Base-by-base conservation (phyloP, 495 filamentous ascomycete genomes). In the Penicillium manginii region DNA sequence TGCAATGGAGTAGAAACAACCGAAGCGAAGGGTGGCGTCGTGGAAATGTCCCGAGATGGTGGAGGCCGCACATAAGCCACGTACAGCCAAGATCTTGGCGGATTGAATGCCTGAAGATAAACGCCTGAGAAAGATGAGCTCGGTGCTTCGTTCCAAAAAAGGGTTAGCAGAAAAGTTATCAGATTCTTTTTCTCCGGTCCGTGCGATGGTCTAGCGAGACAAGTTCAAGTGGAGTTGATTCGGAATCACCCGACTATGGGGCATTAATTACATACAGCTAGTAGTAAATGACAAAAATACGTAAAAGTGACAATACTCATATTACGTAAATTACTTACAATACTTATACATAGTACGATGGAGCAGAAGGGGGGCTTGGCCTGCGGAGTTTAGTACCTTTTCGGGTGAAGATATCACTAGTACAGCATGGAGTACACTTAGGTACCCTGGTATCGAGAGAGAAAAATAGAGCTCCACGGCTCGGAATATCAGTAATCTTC, bases 181-280 rank as follows among this genome's bases (percentile, higher is more conserved):
- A 47, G 45, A 47, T 47, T 47, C 45, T 47, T 47, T 47, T 47
- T 19, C 7, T 47, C 45, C 19, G 45, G 45, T 47, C 45, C 45
- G 45, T 47, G 45, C 45, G 45, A 26, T 12, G 45, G 18, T 43
- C 40, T n/a, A n/a, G 7, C 15, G 40, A 37, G n/a, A 10, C 40
- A 19, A 15, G 45, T 47, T 3, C 40, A 19, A 15, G 45, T 47
- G 40, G 40, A 43, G 40, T 47, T 1, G 45, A 29, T 26, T 47
- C 45, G 45, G 45, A 47, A 23, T 29, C 45, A 47, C 19, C 45
- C 45, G 45, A 47, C 45, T 26, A 12, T 14, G 45, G 45, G 45
- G 45, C 4, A 9, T 43, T 0, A 17, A 17, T 43, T 43, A 43
- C 40, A 43, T 43, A 43, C 40, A 21, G 40, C 40, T 43, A 43